A percentile compares a stretch with the other conserved stretches of the same genome.
phyloP scores from a whole-genome alignment of 352 stramenopile species.

The Pythium aristosporum region DNA sequence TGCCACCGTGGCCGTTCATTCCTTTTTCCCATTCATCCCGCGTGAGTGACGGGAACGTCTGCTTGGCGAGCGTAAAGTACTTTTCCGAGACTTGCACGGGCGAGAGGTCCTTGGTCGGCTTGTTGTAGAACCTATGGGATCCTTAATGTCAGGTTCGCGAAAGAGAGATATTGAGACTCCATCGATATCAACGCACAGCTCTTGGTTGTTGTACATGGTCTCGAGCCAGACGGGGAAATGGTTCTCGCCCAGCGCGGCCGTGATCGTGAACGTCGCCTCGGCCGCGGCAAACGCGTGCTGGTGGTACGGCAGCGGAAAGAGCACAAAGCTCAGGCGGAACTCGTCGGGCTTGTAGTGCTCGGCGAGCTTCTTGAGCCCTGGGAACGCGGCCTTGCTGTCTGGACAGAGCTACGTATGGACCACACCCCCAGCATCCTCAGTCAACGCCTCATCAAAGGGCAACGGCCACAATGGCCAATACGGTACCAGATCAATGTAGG shows the following conservation, averaged over 20 bases:
- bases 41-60: conserved; percentile 36
- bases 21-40: conserved; percentile 28
- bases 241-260: conserved; percentile 31
- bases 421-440: not conserved
- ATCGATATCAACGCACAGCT: conserved; percentile 24
- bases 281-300: conserved; percentile 40
- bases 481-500: conserved; percentile 72
- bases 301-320: conserved; percentile 45
- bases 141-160: not conserved
- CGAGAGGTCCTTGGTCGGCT: conserved; percentile 33
- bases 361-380: conserved; percentile 32
- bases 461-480: not conserved
- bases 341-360: conserved; percentile 30
- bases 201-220: conserved; percentile 41
- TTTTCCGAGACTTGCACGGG: conserved; percentile 33
- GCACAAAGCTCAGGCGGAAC: conserved; percentile 36
- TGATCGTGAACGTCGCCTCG: conserved; percentile 38
- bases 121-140: conserved; percentile 30
- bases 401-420: conserved; percentile 30
- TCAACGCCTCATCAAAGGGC: not conserved
- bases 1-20: conserved; percentile 38
- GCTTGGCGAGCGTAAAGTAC: conserved; percentile 30
- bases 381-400: conserved; percentile 35
- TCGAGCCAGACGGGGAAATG: conserved; percentile 37
- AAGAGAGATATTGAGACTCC: not conserved